Evolutionary conservation across 2,329 filamentous ascomycete genomes (phyloP).

Genomic region (Phaeoacremonium minimum): DNA sequence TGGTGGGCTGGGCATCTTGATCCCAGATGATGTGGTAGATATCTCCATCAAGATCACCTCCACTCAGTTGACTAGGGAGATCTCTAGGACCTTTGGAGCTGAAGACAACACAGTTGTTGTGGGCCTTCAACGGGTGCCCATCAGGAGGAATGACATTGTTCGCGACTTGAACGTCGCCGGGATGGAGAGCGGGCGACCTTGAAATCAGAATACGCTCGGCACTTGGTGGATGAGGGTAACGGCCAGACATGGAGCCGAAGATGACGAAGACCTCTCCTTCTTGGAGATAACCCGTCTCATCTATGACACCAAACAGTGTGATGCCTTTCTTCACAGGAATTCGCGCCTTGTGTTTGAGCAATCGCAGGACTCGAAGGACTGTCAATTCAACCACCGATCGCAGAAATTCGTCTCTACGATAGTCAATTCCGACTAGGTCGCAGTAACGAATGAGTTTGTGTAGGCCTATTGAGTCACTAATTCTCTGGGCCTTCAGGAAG

Average conservation of each 20-base stretch:
- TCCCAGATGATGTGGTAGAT: conserved; percentile 80
- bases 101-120: conserved; percentile 76
- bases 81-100: conserved; percentile 68
- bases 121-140: conserved; percentile 53
- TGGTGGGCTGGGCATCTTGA: conserved; percentile 33
- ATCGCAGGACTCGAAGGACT: conserved; percentile 64
- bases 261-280: conserved; percentile 67
- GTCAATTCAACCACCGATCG: conserved; percentile 66
- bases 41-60: conserved; percentile 82
- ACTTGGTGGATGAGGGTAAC: conserved; percentile 11
- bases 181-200: conserved; percentile 76
- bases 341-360: conserved; percentile 73
- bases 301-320: conserved; percentile 81
- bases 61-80: conserved; percentile 72
- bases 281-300: conserved; percentile 66
- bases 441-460: conserved; percentile 59
- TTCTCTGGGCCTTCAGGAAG: conserved; percentile 59
- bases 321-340: conserved; percentile 67
- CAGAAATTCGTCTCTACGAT: conserved; percentile 65
- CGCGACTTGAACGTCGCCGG: conserved; percentile 72
- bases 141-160: conserved; percentile 55
- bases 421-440: conserved; percentile 55
- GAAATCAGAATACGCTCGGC: conserved; percentile 58
- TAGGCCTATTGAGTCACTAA: conserved; percentile 58
- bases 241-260: conserved; percentile 14